Percentiles rank a stretch among this genome's conserved stretches.
Evolutionary conservation across 257 asterid genomes (phyloP).

Genomic region (Leonotis leonurus): DNA sequence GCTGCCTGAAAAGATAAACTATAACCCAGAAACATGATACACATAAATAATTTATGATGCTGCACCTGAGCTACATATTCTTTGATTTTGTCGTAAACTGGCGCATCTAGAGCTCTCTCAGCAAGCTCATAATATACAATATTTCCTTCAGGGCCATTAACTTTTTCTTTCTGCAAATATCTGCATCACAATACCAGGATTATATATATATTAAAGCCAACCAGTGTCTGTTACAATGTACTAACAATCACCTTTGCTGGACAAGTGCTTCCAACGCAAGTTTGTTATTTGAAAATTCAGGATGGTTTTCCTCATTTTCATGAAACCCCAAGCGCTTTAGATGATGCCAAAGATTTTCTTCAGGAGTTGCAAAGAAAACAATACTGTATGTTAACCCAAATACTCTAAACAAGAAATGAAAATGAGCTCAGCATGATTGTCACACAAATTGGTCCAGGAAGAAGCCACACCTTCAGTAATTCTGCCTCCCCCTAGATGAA

Average conservation of each 20-base stretch:
- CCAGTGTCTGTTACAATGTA: conserved; percentile 1
- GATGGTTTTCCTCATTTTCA: conserved; percentile 69
- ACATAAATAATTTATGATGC: not conserved
- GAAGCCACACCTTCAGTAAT: conserved; percentile 61
- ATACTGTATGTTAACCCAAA: not conserved
- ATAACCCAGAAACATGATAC: not conserved
- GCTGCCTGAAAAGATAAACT: not conserved
- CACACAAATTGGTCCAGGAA: not conserved
- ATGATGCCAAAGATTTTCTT: conserved; percentile 88
- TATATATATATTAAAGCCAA: conserved; percentile 13
- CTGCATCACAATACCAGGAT: conserved; percentile 28
- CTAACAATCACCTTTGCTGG: conserved; percentile 66
- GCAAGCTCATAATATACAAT: conserved; percentile 73
- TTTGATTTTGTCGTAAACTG: conserved; percentile 42
- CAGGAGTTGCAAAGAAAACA: conserved; percentile 10
- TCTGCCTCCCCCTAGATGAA: conserved; percentile 77
- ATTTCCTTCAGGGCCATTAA: conserved; percentile 73
- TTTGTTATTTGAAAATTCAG: conserved; percentile 51
- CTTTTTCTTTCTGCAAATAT: conserved; percentile 82
- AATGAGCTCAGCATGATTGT: not conserved
- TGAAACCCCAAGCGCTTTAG: conserved; percentile 73
- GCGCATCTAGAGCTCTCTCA: conserved; percentile 77
- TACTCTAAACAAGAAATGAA: not conserved
- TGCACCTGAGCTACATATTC: conserved; percentile 58
- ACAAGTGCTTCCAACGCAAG: conserved; percentile 65